Conservation (phyloP, 2,329 filamentous ascomycete genomes). For the Aspergillus alliaceus region DNA sequence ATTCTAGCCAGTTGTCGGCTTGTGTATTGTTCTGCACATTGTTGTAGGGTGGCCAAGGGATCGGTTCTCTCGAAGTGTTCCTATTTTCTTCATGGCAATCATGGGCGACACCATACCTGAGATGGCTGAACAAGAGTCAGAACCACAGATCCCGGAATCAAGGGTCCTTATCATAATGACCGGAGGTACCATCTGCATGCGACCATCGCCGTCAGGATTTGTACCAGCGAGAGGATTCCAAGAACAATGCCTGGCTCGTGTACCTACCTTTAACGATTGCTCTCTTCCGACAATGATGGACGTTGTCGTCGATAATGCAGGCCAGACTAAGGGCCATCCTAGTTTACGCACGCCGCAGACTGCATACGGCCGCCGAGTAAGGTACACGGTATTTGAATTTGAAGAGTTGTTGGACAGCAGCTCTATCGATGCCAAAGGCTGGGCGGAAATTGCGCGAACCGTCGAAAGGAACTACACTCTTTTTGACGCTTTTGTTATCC, state of each 20-base stretch:
- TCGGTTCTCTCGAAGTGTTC: background rate
- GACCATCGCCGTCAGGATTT: conserved; percentile 74
- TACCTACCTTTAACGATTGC: conserved; percentile 82
- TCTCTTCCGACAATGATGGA: conserved; percentile 58
- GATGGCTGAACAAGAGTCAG: conserved; percentile 20
- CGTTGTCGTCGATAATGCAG: conserved; percentile 53
- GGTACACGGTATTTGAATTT: conserved; percentile 84
- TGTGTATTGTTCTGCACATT: background rate
- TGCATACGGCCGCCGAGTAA: conserved; percentile 75
- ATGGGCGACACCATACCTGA: conserved; percentile 22
- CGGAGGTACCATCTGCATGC: conserved; percentile 82
- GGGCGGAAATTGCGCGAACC: conserved; percentile 79
- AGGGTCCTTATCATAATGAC: conserved; percentile 89
- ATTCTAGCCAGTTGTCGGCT: background rate
- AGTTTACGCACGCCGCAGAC: conserved; percentile 78
- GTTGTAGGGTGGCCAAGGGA: background rate
- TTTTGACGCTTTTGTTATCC: conserved; percentile 87
- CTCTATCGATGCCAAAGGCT: conserved; percentile 82
- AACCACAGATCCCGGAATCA: conserved; percentile 62
- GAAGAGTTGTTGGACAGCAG: conserved; percentile 82
- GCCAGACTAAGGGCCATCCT: conserved; percentile 55
- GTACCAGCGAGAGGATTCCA: conserved; percentile 79
- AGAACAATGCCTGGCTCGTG: conserved; percentile 75
- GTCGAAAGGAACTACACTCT: conserved; percentile 81
- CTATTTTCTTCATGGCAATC: conserved; percentile 19